A percentile compares a stretch with the other conserved stretches of the same genome.
Evolutionary conservation across 495 filamentous ascomycete species (phyloP).

Genomic region (Thozetella sp.): DNA sequence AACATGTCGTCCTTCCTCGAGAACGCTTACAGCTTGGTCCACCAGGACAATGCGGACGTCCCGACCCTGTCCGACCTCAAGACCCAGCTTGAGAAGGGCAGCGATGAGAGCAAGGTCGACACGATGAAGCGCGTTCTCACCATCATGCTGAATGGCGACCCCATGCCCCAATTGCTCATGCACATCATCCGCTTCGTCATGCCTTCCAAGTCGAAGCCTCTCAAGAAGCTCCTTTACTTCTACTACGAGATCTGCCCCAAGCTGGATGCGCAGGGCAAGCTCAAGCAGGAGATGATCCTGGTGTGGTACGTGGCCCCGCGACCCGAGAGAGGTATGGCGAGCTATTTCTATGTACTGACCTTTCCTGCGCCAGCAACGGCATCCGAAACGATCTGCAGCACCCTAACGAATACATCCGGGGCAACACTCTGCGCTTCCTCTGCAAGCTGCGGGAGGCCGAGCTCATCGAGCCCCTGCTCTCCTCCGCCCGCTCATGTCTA

Average conservation of each 20-base stretch:
- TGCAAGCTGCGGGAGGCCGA: conserved; percentile 96
- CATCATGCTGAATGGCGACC: conserved; percentile 97
- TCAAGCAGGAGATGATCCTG: conserved; percentile 99
- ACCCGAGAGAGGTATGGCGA: too few species aligned
- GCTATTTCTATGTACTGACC: conserved; percentile 19
- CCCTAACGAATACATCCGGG: conserved; percentile 96
- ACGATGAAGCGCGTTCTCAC: conserved; percentile 98
- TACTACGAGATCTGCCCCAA: conserved; percentile 99
- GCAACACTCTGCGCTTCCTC: conserved; percentile 94
- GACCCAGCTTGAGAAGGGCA: conserved; percentile 95
- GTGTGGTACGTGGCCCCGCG: conserved; percentile 75
- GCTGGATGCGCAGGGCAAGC: conserved; percentile 83
- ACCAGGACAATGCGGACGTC: conserved; percentile 92
- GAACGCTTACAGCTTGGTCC: conserved; percentile 90
- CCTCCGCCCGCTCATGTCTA: conserved; percentile 86
- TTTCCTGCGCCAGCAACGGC: conserved; percentile 71
- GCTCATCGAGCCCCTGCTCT: conserved; percentile 92
- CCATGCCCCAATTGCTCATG: conserved; percentile 94
- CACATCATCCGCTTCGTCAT: conserved; percentile 99
- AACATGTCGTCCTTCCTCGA: conserved; percentile 95
- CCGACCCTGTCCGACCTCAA: conserved; percentile 89
- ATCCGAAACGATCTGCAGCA: conserved; percentile 98
- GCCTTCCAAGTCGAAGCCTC: conserved; percentile 93
- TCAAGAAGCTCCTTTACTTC: conserved; percentile 98
- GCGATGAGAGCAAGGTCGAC: conserved; percentile 93